Evolutionary conservation across 176 grass and related monocot genomes (phyloP).

Genomic region (Rhynchospora tenuis): DNA sequence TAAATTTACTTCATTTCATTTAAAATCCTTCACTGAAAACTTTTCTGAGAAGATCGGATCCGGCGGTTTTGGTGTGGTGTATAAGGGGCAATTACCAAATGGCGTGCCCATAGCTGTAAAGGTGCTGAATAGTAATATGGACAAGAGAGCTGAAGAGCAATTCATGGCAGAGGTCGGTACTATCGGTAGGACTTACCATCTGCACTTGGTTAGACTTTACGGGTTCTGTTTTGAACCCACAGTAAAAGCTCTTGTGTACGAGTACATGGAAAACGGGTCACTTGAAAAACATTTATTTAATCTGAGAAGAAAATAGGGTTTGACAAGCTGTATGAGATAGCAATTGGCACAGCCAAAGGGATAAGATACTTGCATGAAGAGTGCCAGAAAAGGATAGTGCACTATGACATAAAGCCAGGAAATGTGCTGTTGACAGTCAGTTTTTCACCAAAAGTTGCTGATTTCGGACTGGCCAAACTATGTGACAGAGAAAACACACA

Average conservation of each 20-base stretch:
- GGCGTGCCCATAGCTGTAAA: conserved; percentile 42
- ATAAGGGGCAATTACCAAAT: conserved; percentile 40
- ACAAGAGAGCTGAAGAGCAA: conserved; percentile 40
- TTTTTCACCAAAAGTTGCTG: conserved; percentile 47
- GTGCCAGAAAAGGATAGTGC: conserved; percentile 51
- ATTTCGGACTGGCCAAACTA: conserved; percentile 62
- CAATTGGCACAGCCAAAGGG: conserved; percentile 43
- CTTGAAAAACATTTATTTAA: conserved; percentile 37
- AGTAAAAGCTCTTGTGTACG: conserved; percentile 56
- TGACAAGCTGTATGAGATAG: conserved; percentile 35
- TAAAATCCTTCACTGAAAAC: conserved; percentile 33
- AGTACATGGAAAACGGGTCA: conserved; percentile 57
- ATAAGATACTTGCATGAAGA: conserved; percentile 65
- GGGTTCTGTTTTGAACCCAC: conserved; percentile 55
- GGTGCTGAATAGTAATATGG: conserved; percentile 36
- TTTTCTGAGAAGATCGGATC: conserved; percentile 31
- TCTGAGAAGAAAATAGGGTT: conserved; percentile 15
- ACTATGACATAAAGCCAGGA: conserved; percentile 79
- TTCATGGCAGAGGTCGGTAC: conserved; percentile 74
- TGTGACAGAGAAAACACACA: conserved; percentile 50
- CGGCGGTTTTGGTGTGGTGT: conserved; percentile 42
- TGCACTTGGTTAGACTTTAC: conserved; percentile 66
- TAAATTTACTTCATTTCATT: conserved; percentile 31
- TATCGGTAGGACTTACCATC: conserved; percentile 51
- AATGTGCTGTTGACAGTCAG: conserved; percentile 48